Evolutionary conservation across 2,329 filamentous ascomycete species (phyloP), one percentile per base, ranked within the genome.

Genomic region (Venturia carpophila): DNA sequence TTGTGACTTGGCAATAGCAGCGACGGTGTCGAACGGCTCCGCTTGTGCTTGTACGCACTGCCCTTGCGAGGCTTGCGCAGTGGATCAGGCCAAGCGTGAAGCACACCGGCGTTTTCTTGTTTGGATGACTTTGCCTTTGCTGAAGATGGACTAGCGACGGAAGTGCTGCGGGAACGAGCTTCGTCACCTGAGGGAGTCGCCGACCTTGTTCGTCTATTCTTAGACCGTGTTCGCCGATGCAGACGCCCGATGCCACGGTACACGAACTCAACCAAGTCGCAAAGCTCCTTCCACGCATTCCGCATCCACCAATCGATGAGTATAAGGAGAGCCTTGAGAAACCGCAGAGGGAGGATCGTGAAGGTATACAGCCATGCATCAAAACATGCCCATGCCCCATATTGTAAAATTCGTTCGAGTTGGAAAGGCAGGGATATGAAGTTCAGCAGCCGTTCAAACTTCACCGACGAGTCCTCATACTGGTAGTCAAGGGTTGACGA

Each of bases 291-390:
- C 5, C 81, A 80, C 1, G 93, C 69, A 27, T 92, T 84, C 42
- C 88, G 84, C 1, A 76, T 81, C 90, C 91, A 96, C 83, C 92
- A 97, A 67, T 84, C 83, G 11, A 86, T 75, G 34, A 99, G 78
- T 2, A 97, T 86, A 24, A 85, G 85, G 0, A 93, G 71, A 0
- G 94, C 93, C 66, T 92, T 89, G 64, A 89, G 75, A 70, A 99
- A 97, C 2, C 94, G 85, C 66, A 99, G 82, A 0, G 94, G 94
- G 0, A 99, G 79, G 56, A 99, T 96, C 0, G 94, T 99, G 71
- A 99, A 95, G 0, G 91, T 95, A 77, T 97, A 94, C 1, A 99
- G 83, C 92, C 93, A 99, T 1, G 93, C 90, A 74, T 99, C 94
- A 6, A 99, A 80, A 76, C 94, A 99, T 7, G 93, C 92, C 42